phyloP scores from a whole-genome alignment of 306 rosid species.

The Castanospermum australe region DNA sequence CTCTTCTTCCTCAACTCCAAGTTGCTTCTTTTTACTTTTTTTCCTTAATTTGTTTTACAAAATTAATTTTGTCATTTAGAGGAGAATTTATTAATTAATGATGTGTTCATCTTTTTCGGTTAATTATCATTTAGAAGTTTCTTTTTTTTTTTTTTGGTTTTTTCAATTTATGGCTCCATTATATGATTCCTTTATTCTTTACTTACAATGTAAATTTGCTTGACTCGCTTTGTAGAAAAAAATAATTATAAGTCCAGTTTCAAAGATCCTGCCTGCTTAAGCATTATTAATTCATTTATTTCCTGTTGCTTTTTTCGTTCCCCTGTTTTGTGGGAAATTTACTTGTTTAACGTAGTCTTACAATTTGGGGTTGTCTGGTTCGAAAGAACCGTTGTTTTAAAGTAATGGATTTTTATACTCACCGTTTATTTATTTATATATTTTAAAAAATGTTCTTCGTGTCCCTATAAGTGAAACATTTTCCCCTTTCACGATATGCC shows the following conservation, averaged over 20 bases:
- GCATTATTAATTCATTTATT: neutral
- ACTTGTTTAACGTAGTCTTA: neutral
- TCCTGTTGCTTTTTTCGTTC: neutral
- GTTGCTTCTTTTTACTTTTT: neutral
- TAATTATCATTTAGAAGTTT: constrained; percentile 6
- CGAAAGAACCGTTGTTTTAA: neutral
- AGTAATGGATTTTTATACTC: neutral
- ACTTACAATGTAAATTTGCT: constrained; percentile 11
- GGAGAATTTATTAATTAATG: constrained; percentile 17
- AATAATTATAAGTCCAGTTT: neutral
- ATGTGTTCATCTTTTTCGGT: neutral
- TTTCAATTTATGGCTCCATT: neutral
- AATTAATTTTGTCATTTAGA: constrained; percentile 28
- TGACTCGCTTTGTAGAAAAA: neutral
- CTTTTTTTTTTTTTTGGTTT: neutral
- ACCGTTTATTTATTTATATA: neutral
- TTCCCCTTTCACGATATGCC: constrained; percentile 18
- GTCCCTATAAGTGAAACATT: constrained; percentile 5
- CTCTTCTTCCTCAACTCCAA: neutral
- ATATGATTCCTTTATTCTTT: constrained; percentile 21
- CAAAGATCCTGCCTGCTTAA: neutral
- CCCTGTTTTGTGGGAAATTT: neutral
- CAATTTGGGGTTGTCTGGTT: neutral
- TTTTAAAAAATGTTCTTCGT: neutral
- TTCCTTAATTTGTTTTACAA: neutral